A percentile compares a stretch with the other conserved stretches of the same genome.
Conservation (phyloP, 257 asterid genomes). For the Thymus quinquecostatus region DNA sequence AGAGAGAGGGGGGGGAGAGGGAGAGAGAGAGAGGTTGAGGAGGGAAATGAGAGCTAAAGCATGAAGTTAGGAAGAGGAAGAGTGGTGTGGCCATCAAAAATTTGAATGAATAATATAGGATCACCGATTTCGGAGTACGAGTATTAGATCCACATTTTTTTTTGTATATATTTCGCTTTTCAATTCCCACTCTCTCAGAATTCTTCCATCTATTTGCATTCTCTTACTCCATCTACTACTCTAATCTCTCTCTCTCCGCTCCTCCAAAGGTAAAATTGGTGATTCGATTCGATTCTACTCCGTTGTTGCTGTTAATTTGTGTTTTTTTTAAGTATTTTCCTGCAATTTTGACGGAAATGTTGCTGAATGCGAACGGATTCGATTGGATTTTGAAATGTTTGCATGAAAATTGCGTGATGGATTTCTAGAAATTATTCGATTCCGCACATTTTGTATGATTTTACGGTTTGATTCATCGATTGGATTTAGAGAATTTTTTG, state of each 20-base stretch:
- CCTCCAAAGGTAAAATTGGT: background rate
- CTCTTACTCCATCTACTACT: background rate
- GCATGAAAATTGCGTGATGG: background rate
- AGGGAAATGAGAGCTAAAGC: slow-evolving; percentile 29
- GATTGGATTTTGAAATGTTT: background rate
- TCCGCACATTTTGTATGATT: background rate
- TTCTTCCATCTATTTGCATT: slow-evolving; percentile 1
- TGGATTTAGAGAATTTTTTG: background rate
- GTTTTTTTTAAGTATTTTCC: background rate
- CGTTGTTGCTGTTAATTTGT: background rate
- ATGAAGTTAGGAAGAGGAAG: slow-evolving; percentile 30
- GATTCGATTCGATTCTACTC: slow-evolving; percentile 3
- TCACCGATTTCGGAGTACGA: slow-evolving; percentile 24
- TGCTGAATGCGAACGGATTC: background rate
- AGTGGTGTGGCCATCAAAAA: slow-evolving; percentile 35
- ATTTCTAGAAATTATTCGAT: background rate
- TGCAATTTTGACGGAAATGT: background rate
- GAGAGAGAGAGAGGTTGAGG: background rate
- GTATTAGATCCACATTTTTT: slow-evolving; percentile 27
- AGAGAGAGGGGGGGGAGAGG: background rate
- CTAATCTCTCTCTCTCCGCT: background rate
- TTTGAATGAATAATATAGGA: slow-evolving; percentile 24
- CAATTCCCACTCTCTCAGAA: slow-evolving; percentile 24
- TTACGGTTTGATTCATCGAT: background rate
- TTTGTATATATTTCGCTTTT: slow-evolving; percentile 32